Evolutionary conservation across 1,284 basidiomycete species (phyloP), one percentile per base, ranked within the genome.

Genomic region (Cryptococcus neoformans): DNA sequence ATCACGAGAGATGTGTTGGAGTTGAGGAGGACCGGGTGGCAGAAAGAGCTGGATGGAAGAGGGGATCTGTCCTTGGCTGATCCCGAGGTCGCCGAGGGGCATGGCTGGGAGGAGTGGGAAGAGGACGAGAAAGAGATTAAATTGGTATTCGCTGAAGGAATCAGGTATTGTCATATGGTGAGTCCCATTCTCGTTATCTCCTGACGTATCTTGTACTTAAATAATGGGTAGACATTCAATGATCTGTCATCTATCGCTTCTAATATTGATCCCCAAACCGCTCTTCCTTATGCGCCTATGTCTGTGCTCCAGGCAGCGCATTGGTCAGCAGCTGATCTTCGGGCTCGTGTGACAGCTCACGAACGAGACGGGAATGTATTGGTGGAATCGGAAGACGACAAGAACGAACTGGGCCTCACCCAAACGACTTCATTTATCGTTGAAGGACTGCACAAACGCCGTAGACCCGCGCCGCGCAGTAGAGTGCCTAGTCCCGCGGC

Each of bases 111-210:
- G 8, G 68, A 63, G 49, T 73, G 72, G 66, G 74, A 75, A n/a
- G 73, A 75, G 48, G 73, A 77, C 38, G 72, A 73, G 56, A 62
- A 52, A n/a, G 68, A 76, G 58, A 55, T 88, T 81, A 79, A 77
- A n/a, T 80, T 79, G 55, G 81, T 95, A 66, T 95, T 97, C 71
- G 77, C 82, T 38, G 79, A 83, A 35, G 89, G 89, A 4, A 90
- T 96, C 35, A 89, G 92, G 76, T 96, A 95, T 73, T 81, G 84
- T 10, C 91, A 93, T 72, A 90, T 95, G 89, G 90, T 90, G 64
- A 55, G 84, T 77, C 37, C 28, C 0, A 38, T 14, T 21, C 48
- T 55, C 56, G 60, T 68, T 44, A 34, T 39, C 41, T 44, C 11
- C 34, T 4, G 14, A 4, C 11, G n/a, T 37, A 7, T n/a, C 45